A percentile compares a stretch with the other conserved stretches of the same genome.
Evolutionary conservation across 139 green algal genomes (phyloP).

Genomic region (Haematococcus sp.): DNA sequence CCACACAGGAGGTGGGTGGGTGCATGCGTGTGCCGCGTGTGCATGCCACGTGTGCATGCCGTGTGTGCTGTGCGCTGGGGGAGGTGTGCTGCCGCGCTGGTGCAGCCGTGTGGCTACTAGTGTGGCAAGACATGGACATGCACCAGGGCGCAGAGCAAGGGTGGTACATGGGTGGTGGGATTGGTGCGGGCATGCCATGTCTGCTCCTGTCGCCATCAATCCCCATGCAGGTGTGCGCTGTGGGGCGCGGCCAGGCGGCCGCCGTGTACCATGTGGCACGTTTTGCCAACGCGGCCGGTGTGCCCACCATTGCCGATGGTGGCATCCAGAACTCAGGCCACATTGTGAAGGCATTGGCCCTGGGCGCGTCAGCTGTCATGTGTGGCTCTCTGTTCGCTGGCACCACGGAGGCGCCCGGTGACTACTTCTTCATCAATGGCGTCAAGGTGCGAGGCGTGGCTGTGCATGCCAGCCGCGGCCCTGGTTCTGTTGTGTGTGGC

Average conservation of each 20-base stretch:
- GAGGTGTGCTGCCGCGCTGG: too few relatives aligned
- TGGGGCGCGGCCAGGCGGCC: conserved; percentile 93
- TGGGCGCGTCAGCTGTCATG: conserved; percentile 95
- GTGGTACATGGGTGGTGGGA: too few relatives aligned
- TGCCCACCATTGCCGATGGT: conserved; percentile 96
- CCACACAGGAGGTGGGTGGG: conserved; percentile 82
- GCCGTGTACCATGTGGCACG: conserved; percentile 88
- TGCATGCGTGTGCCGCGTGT: too few relatives aligned
- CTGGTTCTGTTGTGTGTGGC: too few relatives aligned
- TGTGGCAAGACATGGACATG: neutral
- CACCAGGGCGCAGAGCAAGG: neutral
- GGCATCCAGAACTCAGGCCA: conserved; percentile 96
- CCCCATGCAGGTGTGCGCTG: conserved; percentile 93
- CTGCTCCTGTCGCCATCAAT: too few relatives aligned
- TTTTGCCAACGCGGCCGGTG: conserved; percentile 56
- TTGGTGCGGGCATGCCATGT: neutral
- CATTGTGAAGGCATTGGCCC: conserved; percentile 93
- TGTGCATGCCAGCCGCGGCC: conserved; percentile 10
- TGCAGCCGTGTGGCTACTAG: too few relatives aligned
- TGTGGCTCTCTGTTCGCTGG: conserved; percentile 95
- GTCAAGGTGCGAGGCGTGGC: conserved; percentile 70
- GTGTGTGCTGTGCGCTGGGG: too few relatives aligned
- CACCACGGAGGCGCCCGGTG: conserved; percentile 88
- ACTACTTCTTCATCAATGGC: conserved; percentile 80
- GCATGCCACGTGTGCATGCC: too few relatives aligned